Conservation (phyloP, 164 flowering plant species). For the Vitis riparia region DNA sequence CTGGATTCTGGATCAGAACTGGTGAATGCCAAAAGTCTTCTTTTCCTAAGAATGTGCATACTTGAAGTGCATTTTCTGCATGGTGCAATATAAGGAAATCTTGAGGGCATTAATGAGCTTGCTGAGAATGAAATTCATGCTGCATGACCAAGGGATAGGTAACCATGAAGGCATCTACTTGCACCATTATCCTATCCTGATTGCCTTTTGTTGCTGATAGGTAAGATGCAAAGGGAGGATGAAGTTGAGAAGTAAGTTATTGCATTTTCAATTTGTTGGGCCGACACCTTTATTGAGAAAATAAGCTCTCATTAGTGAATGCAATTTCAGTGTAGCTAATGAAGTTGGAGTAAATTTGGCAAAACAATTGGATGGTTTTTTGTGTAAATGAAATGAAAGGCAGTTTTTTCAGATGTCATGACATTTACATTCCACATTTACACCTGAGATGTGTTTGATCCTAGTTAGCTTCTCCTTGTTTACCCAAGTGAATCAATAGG, state of each 20-base stretch:
- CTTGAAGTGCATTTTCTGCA: neutral
- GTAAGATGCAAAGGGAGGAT: neutral
- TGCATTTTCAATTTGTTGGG: no score
- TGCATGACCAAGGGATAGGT: neutral
- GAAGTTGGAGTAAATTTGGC: no score
- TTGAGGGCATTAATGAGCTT: neutral
- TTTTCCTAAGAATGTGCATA: neutral
- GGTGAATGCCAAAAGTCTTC: no score
- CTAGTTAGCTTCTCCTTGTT: no score
- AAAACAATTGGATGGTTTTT: no score
- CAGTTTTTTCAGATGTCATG: no score
- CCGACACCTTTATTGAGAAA: neutral
- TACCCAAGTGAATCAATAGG: no score
- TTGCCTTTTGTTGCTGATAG: neutral
- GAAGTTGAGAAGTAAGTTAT: neutral
- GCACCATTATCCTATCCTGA: neutral
- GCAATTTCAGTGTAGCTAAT: no score
- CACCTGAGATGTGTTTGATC: no score
- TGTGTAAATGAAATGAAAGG: no score
- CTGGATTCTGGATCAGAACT: no score
- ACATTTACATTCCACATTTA: no score
- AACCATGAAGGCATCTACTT: neutral
- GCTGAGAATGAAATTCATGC: neutral
- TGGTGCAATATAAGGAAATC: conserved; percentile 1
- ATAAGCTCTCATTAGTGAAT: neutral